A percentile compares a stretch with the other conserved stretches of the same genome.
phyloP scores from a whole-genome alignment of 1,139 yeast species.

The Geotrichum reessii region DNA sequence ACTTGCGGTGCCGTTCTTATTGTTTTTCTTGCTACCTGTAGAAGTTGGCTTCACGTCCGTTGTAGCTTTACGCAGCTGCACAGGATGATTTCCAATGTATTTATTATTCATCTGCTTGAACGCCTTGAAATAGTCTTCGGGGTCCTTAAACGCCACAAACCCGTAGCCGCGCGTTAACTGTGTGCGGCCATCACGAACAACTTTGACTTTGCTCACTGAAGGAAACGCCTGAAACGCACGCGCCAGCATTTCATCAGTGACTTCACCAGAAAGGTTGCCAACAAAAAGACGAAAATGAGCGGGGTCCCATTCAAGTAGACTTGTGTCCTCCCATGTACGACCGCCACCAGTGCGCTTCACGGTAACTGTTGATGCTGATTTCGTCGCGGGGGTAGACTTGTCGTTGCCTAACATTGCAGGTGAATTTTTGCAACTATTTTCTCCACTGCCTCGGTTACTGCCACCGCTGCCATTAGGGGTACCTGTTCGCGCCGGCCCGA shows the following conservation, averaged over 20 bases:
- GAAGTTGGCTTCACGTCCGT: background rate
- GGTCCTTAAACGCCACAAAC: constrained; percentile 56
- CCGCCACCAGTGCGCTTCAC: constrained; percentile 45
- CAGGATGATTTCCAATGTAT: constrained; percentile 69
- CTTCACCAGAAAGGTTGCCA: constrained; percentile 69
- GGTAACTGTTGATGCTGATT: constrained; percentile 25
- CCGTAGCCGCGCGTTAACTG: constrained; percentile 57
- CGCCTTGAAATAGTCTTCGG: constrained; percentile 61
- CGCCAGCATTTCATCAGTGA: constrained; percentile 49
- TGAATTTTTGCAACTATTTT: background rate
- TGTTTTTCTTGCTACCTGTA: background rate
- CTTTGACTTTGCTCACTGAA: constrained; percentile 51
- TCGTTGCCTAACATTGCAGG: background rate
- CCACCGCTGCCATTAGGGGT: background rate
- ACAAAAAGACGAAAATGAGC: constrained; percentile 67
- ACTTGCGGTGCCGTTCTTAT: background rate
- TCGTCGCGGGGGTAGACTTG: background rate
- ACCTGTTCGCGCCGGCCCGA: background rate
- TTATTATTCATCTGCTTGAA: constrained; percentile 73
- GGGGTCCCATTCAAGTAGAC: constrained; percentile 56
- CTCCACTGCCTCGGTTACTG: background rate
- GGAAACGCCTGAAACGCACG: constrained; percentile 49
- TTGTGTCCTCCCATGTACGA: constrained; percentile 45
- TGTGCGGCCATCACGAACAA: constrained; percentile 33
- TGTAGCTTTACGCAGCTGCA: constrained; percentile 41